Conservation (phyloP, 1,284 basidiomycete species). For the Malassezia japonica region DNA sequence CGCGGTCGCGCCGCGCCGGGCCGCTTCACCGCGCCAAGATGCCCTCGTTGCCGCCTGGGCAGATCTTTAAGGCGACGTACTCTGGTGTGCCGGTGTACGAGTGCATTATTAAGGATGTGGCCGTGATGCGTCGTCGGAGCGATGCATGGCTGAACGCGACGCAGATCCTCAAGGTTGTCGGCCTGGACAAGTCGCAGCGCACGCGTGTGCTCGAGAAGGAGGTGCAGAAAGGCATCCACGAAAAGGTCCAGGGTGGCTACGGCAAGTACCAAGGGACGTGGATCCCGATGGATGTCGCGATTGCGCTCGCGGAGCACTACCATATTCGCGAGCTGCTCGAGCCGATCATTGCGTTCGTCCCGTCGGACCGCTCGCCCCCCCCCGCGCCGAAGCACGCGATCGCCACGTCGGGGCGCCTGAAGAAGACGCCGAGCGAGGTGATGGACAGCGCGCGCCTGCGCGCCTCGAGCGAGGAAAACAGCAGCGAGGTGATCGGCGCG, state of each 20-base stretch:
- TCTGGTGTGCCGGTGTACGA: slow-evolving; percentile 51
- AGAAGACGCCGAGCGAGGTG: slow-evolving; percentile 35
- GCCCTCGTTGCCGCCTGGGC: slow-evolving; percentile 15
- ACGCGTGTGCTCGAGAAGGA: slow-evolving; percentile 95
- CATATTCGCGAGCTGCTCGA: slow-evolving; percentile 79
- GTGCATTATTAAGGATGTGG: slow-evolving; percentile 52
- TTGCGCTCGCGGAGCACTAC: slow-evolving; percentile 80
- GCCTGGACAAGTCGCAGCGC: slow-evolving; percentile 96
- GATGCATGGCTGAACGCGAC: slow-evolving; percentile 96
- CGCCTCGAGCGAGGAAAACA: slow-evolving; percentile 42
- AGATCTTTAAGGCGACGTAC: slow-evolving; percentile 48
- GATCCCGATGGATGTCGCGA: slow-evolving; percentile 88
- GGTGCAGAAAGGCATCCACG: slow-evolving; percentile 95
- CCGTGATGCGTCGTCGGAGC: slow-evolving; percentile 89
- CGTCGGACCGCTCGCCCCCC: slow-evolving; percentile 73
- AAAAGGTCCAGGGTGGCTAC: slow-evolving; percentile 98
- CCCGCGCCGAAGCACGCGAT: slow-evolving; percentile 89
- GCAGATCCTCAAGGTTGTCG: slow-evolving; percentile 97
- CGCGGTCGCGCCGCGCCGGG: neutral
- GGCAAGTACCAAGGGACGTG: slow-evolving; percentile 99
- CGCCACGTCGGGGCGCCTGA: slow-evolving; percentile 41
- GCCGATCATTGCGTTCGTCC: slow-evolving; percentile 88
- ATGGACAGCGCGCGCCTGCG: slow-evolving; percentile 30
- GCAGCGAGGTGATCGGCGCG: slow-evolving; percentile 28
- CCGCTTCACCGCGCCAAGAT: neutral